A percentile compares a stretch with the other conserved stretches of the same genome.
Conservation (phyloP, 768 basidiomycete genomes). For the Mycena filopes region DNA sequence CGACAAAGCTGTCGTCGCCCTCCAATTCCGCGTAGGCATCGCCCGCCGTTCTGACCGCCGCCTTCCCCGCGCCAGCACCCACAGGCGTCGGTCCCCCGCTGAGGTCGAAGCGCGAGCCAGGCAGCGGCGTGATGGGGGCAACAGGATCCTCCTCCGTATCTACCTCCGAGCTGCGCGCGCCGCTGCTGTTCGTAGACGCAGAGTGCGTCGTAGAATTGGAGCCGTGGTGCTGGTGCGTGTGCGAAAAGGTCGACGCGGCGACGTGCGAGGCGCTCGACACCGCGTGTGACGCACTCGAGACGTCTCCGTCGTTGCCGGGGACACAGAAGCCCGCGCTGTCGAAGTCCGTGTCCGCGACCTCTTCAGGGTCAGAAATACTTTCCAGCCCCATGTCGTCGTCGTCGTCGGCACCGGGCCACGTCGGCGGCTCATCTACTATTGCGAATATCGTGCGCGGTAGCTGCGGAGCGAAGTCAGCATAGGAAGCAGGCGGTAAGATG, state of each 20-base stretch:
- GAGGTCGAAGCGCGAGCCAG: constrained; percentile 54
- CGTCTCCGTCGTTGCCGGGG: constrained; percentile 30
- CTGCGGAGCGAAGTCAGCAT: background rate
- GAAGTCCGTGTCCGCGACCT: constrained; percentile 23
- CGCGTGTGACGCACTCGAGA: constrained; percentile 17
- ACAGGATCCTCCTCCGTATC: constrained; percentile 81
- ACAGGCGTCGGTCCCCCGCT: constrained; percentile 28
- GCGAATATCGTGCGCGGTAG: constrained; percentile 6
- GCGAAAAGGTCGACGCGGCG: constrained; percentile 14
- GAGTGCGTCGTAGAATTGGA: constrained; percentile 39
- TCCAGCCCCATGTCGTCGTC: constrained; percentile 85
- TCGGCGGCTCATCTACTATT: constrained; percentile 25
- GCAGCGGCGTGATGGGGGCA: constrained; percentile 76
- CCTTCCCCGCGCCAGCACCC: constrained; percentile 36
- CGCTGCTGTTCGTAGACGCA: constrained; percentile 44
- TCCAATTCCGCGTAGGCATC: constrained; percentile 45
- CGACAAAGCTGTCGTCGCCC: constrained; percentile 48
- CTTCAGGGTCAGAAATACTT: constrained; percentile 82
- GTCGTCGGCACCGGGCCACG: constrained; percentile 52
- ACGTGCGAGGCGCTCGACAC: background rate
- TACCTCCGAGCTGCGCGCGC: constrained; percentile 57
- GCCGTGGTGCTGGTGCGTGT: constrained; percentile 58
- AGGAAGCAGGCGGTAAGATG: constrained; percentile 2
- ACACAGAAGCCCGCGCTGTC: constrained; percentile 34
- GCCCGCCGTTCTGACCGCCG: constrained; percentile 40